phyloP scores from a whole-genome alignment of 2,329 filamentous ascomycete genomes.

The Rhinocladiella similis region DNA sequence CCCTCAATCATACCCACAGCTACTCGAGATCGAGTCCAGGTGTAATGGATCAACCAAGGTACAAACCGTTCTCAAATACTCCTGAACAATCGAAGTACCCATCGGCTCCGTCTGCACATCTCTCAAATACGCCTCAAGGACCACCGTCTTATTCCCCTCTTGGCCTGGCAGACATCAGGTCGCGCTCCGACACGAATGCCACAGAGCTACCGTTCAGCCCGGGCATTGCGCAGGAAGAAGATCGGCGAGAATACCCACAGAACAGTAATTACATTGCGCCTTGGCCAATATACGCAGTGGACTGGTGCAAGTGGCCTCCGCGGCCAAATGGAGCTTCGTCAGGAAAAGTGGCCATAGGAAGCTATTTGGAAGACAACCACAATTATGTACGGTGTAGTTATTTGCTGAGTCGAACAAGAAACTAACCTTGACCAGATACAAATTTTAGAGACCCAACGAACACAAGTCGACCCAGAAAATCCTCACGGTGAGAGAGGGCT shows the following conservation, averaged over 20 bases:
- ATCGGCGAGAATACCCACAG: slow-evolving; percentile 63
- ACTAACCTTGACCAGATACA: slow-evolving; percentile 70
- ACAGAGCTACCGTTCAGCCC: slow-evolving; percentile 68
- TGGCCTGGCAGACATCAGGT: slow-evolving; percentile 87
- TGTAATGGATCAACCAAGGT: slow-evolving; percentile 59
- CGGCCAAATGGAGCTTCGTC: slow-evolving; percentile 66
- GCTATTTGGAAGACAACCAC: slow-evolving; percentile 95
- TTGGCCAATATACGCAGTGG: slow-evolving; percentile 94
- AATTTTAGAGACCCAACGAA: slow-evolving; percentile 86
- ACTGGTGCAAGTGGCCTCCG: slow-evolving; percentile 98
- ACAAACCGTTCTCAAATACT: slow-evolving; percentile 63
- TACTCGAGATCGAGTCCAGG: slow-evolving; percentile 86
- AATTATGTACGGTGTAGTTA: slow-evolving; percentile 73
- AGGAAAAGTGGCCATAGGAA: slow-evolving; percentile 91
- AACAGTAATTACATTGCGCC: slow-evolving; percentile 93
- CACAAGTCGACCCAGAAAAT: slow-evolving; percentile 68
- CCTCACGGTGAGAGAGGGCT: slow-evolving; percentile 72
- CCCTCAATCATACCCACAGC: slow-evolving; percentile 66
- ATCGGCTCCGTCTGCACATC: slow-evolving; percentile 45
- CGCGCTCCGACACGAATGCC: slow-evolving; percentile 77
- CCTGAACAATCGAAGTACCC: slow-evolving; percentile 66
- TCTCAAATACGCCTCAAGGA: slow-evolving; percentile 55
- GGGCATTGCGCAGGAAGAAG: slow-evolving; percentile 62
- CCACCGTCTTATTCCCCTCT: slow-evolving; percentile 81
- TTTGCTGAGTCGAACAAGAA: background rate